Conservation (phyloP, 768 basidiomycete species). For the Fibroporia radiculosa region DNA sequence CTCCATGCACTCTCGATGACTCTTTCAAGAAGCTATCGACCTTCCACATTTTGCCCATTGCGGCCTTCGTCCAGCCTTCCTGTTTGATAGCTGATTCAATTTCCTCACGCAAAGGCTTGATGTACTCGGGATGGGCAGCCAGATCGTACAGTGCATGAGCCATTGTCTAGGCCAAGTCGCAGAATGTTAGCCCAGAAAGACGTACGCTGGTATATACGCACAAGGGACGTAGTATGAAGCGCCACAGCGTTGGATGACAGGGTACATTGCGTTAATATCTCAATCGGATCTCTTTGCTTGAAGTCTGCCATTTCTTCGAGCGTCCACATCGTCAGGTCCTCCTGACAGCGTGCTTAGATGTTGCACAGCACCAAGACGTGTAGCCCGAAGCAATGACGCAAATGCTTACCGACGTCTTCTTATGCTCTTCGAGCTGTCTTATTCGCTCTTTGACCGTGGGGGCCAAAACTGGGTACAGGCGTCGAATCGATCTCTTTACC, state of each 20-base stretch:
- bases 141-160: slow-evolving; percentile 29
- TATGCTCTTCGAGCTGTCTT: slow-evolving; percentile 13
- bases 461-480: slow-evolving; percentile 14
- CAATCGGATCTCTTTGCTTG: slow-evolving; percentile 4
- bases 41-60: slow-evolving; percentile 37
- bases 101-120: slow-evolving; percentile 35
- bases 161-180: slow-evolving; percentile 27
- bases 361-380: not conserved
- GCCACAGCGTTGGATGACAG: slow-evolving; percentile 21
- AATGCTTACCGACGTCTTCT: slow-evolving; percentile 25
- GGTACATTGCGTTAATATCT: slow-evolving; percentile 18
- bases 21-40: slow-evolving; percentile 41
- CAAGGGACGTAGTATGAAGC: slow-evolving; percentile 14
- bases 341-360: slow-evolving; percentile 15
- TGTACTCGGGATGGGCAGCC: slow-evolving; percentile 28
- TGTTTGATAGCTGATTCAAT: slow-evolving; percentile 27
- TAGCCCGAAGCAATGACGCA: slow-evolving; percentile 11
- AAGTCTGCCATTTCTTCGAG: slow-evolving; percentile 21
- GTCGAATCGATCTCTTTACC: not conserved
- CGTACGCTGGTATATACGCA: not conserved
- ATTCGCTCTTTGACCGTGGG: slow-evolving; percentile 26
- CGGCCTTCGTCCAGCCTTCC: slow-evolving; percentile 19
- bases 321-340: slow-evolving; percentile 27
- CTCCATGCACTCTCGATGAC: slow-evolving; percentile 26
- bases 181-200: too few relatives aligned